Conservation (phyloP, 371 early-diverging fungal genomes). For the Chytridium lagenaria region DNA sequence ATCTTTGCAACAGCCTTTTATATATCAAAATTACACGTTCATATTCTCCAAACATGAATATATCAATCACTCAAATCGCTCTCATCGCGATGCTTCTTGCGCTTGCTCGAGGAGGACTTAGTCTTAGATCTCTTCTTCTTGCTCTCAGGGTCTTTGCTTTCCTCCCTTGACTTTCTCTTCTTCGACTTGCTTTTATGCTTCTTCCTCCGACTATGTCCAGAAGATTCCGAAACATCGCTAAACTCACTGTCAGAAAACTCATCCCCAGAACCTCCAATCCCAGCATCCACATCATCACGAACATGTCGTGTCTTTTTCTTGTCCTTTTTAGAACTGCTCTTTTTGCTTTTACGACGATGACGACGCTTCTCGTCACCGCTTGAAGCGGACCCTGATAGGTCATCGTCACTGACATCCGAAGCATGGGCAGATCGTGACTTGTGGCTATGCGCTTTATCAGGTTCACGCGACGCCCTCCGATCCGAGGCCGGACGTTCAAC, state of each 20-base stretch:
- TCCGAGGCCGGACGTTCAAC: no score
- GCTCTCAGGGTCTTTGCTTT: background rate
- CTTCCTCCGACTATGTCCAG: background rate
- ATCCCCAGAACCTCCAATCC: background rate
- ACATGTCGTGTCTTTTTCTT: background rate
- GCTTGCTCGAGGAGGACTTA: background rate
- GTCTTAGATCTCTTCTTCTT: background rate
- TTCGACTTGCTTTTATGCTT: background rate
- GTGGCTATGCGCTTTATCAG: no score
- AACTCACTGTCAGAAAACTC: background rate
- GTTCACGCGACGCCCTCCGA: no score
- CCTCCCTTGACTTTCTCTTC: conserved; percentile 1
- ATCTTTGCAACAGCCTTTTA: no score
- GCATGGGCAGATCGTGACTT: no score
- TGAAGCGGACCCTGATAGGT: background rate
- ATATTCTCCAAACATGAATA: background rate
- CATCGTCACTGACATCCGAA: background rate
- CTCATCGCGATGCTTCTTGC: background rate
- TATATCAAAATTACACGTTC: no score
- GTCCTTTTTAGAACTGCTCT: background rate
- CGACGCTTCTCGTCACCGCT: background rate
- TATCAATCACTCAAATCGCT: background rate
- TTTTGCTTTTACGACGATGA: background rate
- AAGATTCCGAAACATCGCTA: background rate
- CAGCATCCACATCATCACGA: background rate